Evolutionary conservation across 768 basidiomycete species (phyloP).

Genomic region (Paxillus ammoniavirescens): DNA sequence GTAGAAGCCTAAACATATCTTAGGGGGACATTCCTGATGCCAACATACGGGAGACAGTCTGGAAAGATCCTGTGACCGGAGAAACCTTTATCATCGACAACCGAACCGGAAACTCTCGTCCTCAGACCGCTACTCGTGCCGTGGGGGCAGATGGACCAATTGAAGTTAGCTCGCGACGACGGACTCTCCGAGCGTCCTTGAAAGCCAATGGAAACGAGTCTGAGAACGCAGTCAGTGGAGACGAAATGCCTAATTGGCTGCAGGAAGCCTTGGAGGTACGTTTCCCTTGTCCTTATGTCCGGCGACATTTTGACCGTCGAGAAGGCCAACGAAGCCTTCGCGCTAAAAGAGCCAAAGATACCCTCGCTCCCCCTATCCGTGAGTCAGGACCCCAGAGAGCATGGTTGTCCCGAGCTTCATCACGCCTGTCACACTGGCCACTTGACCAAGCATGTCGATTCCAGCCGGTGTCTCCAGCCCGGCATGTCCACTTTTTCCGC

Average conservation of each 20-base stretch:
- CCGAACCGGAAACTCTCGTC: constrained; percentile 69
- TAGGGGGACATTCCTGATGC: constrained; percentile 26
- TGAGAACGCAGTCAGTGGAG: constrained; percentile 10
- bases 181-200: constrained; percentile 11
- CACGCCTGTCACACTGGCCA: constrained; percentile 15
- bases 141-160: constrained; percentile 7
- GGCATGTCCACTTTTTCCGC: constrained; percentile 9
- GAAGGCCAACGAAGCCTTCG: constrained; percentile 59
- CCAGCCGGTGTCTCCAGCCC: constrained; percentile 9
- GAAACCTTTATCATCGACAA: constrained; percentile 58
- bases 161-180: constrained; percentile 9
- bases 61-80: constrained; percentile 66
- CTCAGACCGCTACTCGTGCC: constrained; percentile 21
- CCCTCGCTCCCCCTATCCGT: constrained; percentile 28
- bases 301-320: constrained; percentile 7
- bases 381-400: constrained; percentile 13
- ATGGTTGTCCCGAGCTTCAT: background rate
- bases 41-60: constrained; percentile 32
- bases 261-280: constrained; percentile 55
- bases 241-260: constrained; percentile 60
- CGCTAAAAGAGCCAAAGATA: constrained; percentile 46
- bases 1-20: constrained; percentile 9
- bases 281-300: constrained; percentile 10
- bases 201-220: constrained; percentile 3
- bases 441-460: constrained; percentile 4